Base-by-base conservation (phyloP, 495 filamentous ascomycete genomes). In the Podospora conica region DNA sequence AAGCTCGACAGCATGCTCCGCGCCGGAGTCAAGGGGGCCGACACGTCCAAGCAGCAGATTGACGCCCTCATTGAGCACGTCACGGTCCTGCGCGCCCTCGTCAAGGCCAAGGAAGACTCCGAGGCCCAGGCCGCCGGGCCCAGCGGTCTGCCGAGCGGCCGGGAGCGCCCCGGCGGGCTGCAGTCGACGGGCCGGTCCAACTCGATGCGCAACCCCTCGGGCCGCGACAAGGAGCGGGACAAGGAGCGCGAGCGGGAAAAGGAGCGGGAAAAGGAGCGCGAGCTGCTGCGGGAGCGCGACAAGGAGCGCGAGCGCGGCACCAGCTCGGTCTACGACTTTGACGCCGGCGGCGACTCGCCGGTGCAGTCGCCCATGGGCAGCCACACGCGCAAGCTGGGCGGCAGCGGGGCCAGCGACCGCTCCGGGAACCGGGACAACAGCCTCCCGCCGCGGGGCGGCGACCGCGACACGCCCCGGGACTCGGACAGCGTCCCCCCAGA, bases 341-440 rank as follows among this genome's bases (percentile, higher is more conserved):
- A 92, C 70, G 86, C 85, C 24, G 82, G 86, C 9, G 85, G 83
- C 20, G 90, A 92, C 68, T 92, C 90, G 1, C 86, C 88, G 2
- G 82, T 84, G n/a, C 86, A 87, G 6, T 90, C 88, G 11, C 84
- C 86, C 18, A 82, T 80, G 15, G 76, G 79, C 18, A 72, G 78
- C 29, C 73, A 77, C 31, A 69, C 76, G 24, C 72, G 78, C 31
- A 81, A 80, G 61, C 72, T 80, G 28, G 79, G 80, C 1, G 79
- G 87, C 40, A 86, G 88, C 72, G 86, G 82, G 33, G 64, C 85
- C 69, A 75, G 81, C 56, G 76, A 77, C 63, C 58, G 76, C 22
- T 69, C 74, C 11, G 62, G 57, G 62, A 72, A 74, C 59, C 71
- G 76, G 7, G 80, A 82, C 24, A 48, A 48, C 40, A 82, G 80